Base-by-base conservation (phyloP, 306 rosid genomes). In the Quercus robur region DNA sequence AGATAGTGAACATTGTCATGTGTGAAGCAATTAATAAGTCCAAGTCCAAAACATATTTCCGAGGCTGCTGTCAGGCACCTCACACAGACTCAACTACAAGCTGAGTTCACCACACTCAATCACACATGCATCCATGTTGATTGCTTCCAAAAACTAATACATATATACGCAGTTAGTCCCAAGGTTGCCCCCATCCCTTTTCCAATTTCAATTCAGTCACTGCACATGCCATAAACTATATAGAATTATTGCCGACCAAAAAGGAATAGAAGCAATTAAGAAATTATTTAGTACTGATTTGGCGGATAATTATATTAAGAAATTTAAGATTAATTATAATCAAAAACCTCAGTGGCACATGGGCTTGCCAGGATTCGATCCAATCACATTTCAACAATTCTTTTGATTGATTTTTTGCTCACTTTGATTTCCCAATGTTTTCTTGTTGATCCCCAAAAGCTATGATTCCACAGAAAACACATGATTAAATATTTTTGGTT, bases 111-210 rank as follows among this genome's bases (percentile, higher is more conserved):
- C 77, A 52, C 69, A 73, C 68, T 77, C 80, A 62, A 75, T 14
- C 72, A 57, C 88, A 89, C 92, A 88, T 89, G 90, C 85, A 71
- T 72, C 80, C 83, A 79, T 58, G 85, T 83, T 80, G 83, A 78
- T 49, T 78, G 87, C 35, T 46, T 26, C 77, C 85, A 75, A 59
- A 67, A 83, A 66, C 56, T 55, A 56, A 62, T 57, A 73, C 78
- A 76, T 17, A 23, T 57, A 44, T 38, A 19, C 33, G 80, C 82
- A 77, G 81, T 81, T 75, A 87, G 83, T 71, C 86, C 83, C 51
- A 33, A 78, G 61, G 59, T 81, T 64, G 70, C 70, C 31, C 44
- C 33, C 56, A 33, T 19, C 56, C 73, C 54, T 1, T 69, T 59
- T 56, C 33, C 61, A 33, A 70, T 58, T 20, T 14, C 77, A 73